phyloP scores from a whole-genome alignment of 2,329 filamentous ascomycete genomes.

The Fusarium fujikuroi region DNA sequence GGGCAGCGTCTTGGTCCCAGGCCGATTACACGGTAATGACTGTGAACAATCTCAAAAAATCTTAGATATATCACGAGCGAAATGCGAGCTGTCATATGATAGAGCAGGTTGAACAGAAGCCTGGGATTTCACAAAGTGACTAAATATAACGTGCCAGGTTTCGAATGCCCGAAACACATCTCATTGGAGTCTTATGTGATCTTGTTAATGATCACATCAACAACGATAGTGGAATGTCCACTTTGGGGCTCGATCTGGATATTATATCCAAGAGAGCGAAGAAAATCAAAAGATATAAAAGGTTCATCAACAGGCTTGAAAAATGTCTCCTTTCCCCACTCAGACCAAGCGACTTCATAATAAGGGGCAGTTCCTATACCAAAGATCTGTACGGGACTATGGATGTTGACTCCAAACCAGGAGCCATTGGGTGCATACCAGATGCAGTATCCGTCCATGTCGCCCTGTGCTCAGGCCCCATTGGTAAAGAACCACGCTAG shows the following conservation, averaged over 20 bases:
- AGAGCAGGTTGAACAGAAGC: background rate
- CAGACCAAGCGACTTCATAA: background rate
- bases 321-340: background rate
- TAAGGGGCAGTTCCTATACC: background rate
- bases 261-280: background rate
- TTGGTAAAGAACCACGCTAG: background rate
- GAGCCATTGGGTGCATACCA: background rate
- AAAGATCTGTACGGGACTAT: background rate
- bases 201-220: background rate
- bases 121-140: background rate
- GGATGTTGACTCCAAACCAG: background rate
- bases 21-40: background rate
- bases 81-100: background rate
- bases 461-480: background rate
- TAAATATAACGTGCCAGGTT: background rate
- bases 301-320: background rate
- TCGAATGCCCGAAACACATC: background rate
- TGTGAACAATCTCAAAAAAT: too few species aligned
- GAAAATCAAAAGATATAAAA: background rate
- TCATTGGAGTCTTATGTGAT: too few species aligned
- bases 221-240: background rate
- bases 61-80: background rate
- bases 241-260: background rate
- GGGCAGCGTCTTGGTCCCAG: too few species aligned
- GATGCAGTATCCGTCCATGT: background rate